A percentile compares a stretch with the other conserved stretches of the same genome.
phyloP scores from a whole-genome alignment of 73 alveolate species.

The Paramecium caudatum region DNA sequence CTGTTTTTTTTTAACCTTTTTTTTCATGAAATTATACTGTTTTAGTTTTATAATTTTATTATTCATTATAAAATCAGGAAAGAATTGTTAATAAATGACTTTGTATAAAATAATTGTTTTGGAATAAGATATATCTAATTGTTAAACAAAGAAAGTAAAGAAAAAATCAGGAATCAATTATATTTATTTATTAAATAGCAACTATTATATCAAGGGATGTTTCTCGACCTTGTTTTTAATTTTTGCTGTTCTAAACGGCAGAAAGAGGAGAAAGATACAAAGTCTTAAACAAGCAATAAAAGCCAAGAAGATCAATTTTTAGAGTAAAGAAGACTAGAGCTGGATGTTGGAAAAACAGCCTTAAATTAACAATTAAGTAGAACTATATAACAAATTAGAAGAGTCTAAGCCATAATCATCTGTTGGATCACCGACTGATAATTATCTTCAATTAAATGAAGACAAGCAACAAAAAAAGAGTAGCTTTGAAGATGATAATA shows the following conservation, averaged over 20 bases:
- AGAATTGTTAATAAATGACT: no score
- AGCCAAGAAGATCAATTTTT: constrained; percentile 46
- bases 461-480: constrained; percentile 28
- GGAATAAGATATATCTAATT: no score
- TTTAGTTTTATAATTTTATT: no score
- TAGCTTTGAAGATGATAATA: constrained; percentile 60
- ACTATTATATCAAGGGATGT: constrained; percentile 33
- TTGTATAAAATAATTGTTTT: no score
- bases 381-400: neutral
- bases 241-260: constrained; percentile 66
- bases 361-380: neutral
- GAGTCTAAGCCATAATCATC: constrained; percentile 54
- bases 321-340: constrained; percentile 53
- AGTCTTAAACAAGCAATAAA: constrained; percentile 32
- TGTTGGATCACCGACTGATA: constrained; percentile 63
- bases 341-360: constrained; percentile 52
- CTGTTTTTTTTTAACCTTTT: no score
- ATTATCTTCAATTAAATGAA: constrained; percentile 56
- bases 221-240: constrained; percentile 58
- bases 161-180: no score
- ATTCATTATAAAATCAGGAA: no score
- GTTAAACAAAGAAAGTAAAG: no score
- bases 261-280: constrained; percentile 53
- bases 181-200: constrained; percentile 44
- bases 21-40: no score